Evolutionary conservation across 2,329 filamentous ascomycete species (phyloP).

Genomic region (Scopulariopsis brevicaulis): DNA sequence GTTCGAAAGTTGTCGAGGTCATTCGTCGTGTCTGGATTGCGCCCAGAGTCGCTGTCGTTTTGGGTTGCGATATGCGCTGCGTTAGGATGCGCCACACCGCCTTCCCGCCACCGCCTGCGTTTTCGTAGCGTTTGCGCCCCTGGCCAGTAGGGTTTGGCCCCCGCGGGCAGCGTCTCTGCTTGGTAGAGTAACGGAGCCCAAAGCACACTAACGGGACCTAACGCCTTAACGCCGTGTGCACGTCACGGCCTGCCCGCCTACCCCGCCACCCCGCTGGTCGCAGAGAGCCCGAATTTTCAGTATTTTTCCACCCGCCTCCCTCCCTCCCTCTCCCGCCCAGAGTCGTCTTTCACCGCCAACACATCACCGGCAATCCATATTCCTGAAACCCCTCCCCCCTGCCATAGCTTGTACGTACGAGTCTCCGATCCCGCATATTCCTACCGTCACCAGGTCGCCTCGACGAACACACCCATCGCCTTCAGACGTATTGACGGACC

Average conservation of each 20-base stretch:
- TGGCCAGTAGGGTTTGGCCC: not conserved
- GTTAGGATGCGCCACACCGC: not conserved
- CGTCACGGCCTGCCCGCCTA: not conserved
- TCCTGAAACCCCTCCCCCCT: not conserved
- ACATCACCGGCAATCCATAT: not conserved
- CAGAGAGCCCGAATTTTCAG: slow-evolving; percentile 1
- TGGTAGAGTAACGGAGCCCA: not conserved
- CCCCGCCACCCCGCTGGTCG: slow-evolving; percentile 2
- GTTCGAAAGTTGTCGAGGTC: not conserved
- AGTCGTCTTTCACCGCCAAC: not conserved
- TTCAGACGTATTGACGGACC: not conserved
- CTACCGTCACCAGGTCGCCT: not conserved
- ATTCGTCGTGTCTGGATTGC: not conserved
- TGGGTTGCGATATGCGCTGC: not conserved
- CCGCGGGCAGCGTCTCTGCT: not conserved
- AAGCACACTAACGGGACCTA: not conserved
- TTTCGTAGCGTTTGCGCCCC: not conserved
- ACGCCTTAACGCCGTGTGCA: not conserved
- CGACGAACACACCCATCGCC: not conserved
- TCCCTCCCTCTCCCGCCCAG: not conserved
- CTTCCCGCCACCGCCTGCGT: not conserved
- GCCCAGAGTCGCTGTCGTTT: not conserved
- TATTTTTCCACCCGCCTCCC: not conserved
- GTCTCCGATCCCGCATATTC: not conserved
- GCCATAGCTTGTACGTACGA: not conserved